phyloP scores from a whole-genome alignment of 306 rosid genomes.

The Prunus persica region DNA sequence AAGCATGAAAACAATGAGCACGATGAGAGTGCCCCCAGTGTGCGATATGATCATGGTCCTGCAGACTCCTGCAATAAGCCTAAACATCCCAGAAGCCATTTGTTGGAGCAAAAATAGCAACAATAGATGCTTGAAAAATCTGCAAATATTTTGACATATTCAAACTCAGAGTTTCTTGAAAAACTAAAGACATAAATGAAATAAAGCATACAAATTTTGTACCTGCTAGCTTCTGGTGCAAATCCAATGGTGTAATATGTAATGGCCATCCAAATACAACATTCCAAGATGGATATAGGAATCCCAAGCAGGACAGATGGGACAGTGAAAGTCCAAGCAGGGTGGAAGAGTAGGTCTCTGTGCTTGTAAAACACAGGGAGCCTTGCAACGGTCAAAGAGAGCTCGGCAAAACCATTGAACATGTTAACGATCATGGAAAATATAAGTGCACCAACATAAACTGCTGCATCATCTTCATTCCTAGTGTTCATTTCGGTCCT shows the following conservation, averaged over 20 bases:
- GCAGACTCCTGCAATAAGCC: slow-evolving; percentile 80
- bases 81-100: slow-evolving; percentile 87
- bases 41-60: slow-evolving; percentile 88
- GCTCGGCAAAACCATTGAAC: slow-evolving; percentile 82
- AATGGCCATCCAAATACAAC: slow-evolving; percentile 47
- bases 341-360: slow-evolving; percentile 86
- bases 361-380: slow-evolving; percentile 94
- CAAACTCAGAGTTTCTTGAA: too few species aligned
- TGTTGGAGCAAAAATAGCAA: slow-evolving; percentile 77
- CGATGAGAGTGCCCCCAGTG: slow-evolving; percentile 80
- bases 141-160: slow-evolving; percentile 26
- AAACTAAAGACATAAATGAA: neutral
- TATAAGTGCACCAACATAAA: slow-evolving; percentile 67
- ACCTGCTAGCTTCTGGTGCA: slow-evolving; percentile 65
- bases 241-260: slow-evolving; percentile 55
- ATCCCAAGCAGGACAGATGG: slow-evolving; percentile 60
- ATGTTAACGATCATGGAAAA: slow-evolving; percentile 60
- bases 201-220: neutral
- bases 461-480: slow-evolving; percentile 49
- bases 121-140: slow-evolving; percentile 86
- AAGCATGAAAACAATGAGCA: slow-evolving; percentile 75
- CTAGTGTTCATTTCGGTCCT: slow-evolving; percentile 57
- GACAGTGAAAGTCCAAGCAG: slow-evolving; percentile 84
- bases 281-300: slow-evolving; percentile 62
- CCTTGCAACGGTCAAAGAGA: slow-evolving; percentile 62